Evolutionary conservation across 257 asterid genomes (phyloP).

Genomic region (Cynanchum wilfordii): DNA sequence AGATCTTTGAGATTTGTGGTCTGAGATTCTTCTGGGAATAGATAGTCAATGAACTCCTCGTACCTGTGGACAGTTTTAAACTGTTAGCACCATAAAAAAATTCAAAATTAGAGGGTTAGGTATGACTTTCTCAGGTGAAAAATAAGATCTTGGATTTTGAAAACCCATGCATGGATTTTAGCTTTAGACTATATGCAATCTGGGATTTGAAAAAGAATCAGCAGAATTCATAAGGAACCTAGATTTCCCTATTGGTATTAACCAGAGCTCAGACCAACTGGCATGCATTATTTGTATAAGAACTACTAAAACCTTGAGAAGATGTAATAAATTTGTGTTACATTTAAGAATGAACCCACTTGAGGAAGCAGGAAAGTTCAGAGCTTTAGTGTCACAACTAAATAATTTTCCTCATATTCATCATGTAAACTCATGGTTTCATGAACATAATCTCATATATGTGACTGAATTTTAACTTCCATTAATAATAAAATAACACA

Average conservation of each 20-base stretch:
- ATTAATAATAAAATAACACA: background rate
- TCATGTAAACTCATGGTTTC: background rate
- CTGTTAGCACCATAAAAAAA: conserved; percentile 16
- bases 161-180: no score
- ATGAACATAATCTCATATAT: background rate
- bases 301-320: background rate
- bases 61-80: conserved; percentile 47
- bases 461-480: background rate
- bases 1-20: conserved; percentile 62
- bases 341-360: no score
- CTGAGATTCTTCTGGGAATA: conserved; percentile 86
- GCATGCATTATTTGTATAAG: background rate
- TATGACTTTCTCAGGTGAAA: background rate
- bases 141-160: background rate
- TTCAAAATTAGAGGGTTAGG: background rate
- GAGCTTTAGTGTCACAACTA: background rate
- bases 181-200: background rate
- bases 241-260: background rate
- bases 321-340: background rate
- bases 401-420: background rate
- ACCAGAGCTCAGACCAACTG: background rate
- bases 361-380: background rate
- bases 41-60: conserved; percentile 84
- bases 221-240: background rate
- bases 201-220: background rate